These are phyloP conservation scores for Cercospora sesami DNA, from an alignment of 2,329 filamentous ascomycete species.

Conservation along the genomic window DNA sequence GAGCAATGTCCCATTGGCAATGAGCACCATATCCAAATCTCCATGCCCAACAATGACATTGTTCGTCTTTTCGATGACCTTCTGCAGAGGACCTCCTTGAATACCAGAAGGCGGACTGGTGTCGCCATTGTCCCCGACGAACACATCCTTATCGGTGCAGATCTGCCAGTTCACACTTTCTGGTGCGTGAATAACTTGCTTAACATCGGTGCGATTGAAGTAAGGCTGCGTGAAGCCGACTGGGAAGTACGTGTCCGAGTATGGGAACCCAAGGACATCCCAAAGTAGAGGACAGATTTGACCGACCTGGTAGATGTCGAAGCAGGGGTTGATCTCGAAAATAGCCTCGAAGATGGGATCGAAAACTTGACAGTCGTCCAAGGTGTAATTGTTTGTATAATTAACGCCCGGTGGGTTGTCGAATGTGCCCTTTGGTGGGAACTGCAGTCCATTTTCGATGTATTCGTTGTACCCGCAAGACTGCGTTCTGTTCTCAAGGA, in stretches of 20 bases:
- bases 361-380: slow-evolving; percentile 29
- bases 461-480: slow-evolving; percentile 45
- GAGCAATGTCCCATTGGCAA: slow-evolving; percentile 54
- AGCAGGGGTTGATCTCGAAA: slow-evolving; percentile 37
- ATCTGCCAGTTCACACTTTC: slow-evolving; percentile 30
- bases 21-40: slow-evolving; percentile 52
- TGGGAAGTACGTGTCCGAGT: slow-evolving; percentile 16
- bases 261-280: slow-evolving; percentile 21
- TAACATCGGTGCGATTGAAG: slow-evolving; percentile 56
- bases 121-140: slow-evolving; percentile 19
- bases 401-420: slow-evolving; percentile 25
- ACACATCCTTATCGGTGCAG: slow-evolving; percentile 38
- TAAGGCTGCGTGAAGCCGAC: slow-evolving; percentile 37
- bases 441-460: slow-evolving; percentile 51
- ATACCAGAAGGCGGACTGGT: slow-evolving; percentile 29
- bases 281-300: slow-evolving; percentile 32
- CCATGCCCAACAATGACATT: slow-evolving; percentile 38
- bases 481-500: slow-evolving; percentile 38
- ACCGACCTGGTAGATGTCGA: slow-evolving; percentile 39
- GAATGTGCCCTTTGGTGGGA: slow-evolving; percentile 38
- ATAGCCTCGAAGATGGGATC: slow-evolving; percentile 17
- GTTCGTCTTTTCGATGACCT: slow-evolving; percentile 38
- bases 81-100: slow-evolving; percentile 19
- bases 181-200: slow-evolving; percentile 50
- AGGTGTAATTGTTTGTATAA: slow-evolving; percentile 19